Base-by-base conservation (phyloP, 2,329 filamentous ascomycete species). In the Chaetothyriales sp. region DNA sequence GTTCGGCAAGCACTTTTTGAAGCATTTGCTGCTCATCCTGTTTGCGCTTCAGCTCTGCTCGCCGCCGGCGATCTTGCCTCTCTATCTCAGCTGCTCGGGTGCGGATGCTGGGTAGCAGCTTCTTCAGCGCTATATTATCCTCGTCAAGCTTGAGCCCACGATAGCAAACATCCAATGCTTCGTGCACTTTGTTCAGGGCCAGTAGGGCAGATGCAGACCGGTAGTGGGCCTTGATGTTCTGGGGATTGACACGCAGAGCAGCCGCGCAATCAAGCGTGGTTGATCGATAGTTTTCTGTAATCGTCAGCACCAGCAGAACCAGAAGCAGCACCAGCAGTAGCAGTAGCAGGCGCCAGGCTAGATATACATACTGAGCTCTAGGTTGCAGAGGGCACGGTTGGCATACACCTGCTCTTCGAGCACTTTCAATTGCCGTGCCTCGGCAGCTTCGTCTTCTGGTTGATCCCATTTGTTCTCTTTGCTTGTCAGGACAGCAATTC, bases 201-300 rank as follows among this genome's bases (percentile, higher is more conserved):
- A 94, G 72, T 51, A 94, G 77, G 3, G 92, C 90, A 53, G 76
- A 74, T 2, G 84, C 79, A 50, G 84, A 88, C 55, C 92, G 84
- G 68, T 93, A 98, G 69, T 82, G 87, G 1, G 92, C 90, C 70
- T 98, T 98, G 62, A 93, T 66, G 65, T 95, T 95, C 48, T 65
- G 66, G 2, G 81, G 76, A 67, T 95, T 93, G 52, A 95, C 72
- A 42, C 80, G 78, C 53, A 98, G 75, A 1, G 86, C 83, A 6
- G 79, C 75, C 1, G 83, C 84, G 66, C 89, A 92, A 72, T 96
- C 92, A 46, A 83, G 75, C 62, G 83, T 93, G 68, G 84, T 88
- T 55, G 80, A 83, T 56, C 90, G 82, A 69, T 89, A 92, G 71
- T 98, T 98, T 64, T 79, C 79, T 82, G 60, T 8, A 10, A 10